These are phyloP conservation scores for Tuber aestivum DNA, from an alignment of 495 filamentous ascomycete genomes.

Conservation along the genomic window DNA sequence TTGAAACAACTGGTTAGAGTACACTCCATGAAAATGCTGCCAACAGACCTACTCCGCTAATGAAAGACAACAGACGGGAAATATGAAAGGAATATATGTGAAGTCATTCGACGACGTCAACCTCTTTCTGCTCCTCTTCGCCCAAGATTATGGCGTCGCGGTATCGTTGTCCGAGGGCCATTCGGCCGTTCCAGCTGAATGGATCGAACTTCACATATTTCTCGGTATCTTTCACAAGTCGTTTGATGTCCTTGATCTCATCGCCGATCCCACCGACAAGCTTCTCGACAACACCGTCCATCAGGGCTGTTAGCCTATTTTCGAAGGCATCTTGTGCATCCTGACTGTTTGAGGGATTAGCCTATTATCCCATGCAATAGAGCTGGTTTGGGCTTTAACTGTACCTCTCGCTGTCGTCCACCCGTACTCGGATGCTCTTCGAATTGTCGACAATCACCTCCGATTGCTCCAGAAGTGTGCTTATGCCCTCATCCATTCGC, in stretches of 20 bases:
- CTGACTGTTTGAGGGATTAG: constrained; percentile 10
- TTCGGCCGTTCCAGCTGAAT: constrained; percentile 36
- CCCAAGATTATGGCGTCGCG: constrained; percentile 35
- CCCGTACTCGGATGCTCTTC: constrained; percentile 39
- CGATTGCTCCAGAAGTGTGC: constrained; percentile 39
- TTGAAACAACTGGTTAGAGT: constrained; percentile 36
- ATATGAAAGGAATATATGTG: constrained; percentile 29
- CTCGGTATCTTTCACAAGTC: constrained; percentile 40
- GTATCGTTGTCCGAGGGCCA: constrained; percentile 36
- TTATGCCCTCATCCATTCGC: constrained; percentile 38
- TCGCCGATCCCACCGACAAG: constrained; percentile 43
- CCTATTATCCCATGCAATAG: neutral
- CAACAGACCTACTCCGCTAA: constrained; percentile 21
- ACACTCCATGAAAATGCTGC: constrained; percentile 37
- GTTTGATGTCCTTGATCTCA: constrained; percentile 43
- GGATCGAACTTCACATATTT: constrained; percentile 39
- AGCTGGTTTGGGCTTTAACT: neutral
- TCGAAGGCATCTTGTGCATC: constrained; percentile 42
- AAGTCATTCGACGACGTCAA: constrained; percentile 30
- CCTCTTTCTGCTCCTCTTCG: constrained; percentile 38
- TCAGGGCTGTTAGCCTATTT: constrained; percentile 40
- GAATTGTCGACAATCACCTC: constrained; percentile 42
- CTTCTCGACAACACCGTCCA: constrained; percentile 42
- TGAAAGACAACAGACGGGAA: constrained; percentile 23
- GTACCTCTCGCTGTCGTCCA: constrained; percentile 41